These are phyloP conservation scores for Cladophialophora psammophila DNA, from an alignment of 2,329 filamentous ascomycete species.

Conservation along the genomic window DNA sequence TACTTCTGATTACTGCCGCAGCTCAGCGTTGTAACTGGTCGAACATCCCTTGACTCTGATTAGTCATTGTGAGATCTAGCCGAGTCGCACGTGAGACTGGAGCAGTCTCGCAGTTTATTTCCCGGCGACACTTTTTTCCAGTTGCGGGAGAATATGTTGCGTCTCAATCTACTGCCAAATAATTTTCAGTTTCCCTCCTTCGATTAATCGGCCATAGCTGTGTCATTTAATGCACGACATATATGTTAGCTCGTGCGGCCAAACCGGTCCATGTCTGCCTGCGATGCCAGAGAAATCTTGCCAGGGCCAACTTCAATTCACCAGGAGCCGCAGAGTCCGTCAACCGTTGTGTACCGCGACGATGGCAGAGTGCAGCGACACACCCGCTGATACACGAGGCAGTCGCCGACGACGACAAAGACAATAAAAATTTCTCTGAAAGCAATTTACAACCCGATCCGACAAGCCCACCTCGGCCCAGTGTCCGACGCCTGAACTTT, in stretches of 20 bases:
- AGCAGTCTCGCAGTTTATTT: too few relatives aligned
- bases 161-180: too few relatives aligned
- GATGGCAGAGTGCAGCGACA: constrained; percentile 30
- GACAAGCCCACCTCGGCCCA: neutral
- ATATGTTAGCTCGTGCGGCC: constrained; percentile 35
- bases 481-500: constrained; percentile 14
- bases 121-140: neutral
- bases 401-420: constrained; percentile 18
- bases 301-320: constrained; percentile 1
- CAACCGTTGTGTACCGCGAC: constrained; percentile 1
- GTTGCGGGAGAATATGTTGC: neutral
- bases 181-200: neutral
- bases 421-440: neutral
- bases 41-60: too few relatives aligned
- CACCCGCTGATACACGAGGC: constrained; percentile 8
- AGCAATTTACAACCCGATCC: neutral
- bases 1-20: too few relatives aligned
- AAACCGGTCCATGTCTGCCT: constrained; percentile 31
- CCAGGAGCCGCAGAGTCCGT: neutral
- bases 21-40: too few relatives aligned
- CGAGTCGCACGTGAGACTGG: too few relatives aligned
- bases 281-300: constrained; percentile 27
- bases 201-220: neutral
- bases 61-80: too few relatives aligned
- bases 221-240: constrained; percentile 20